Percentiles rank a stretch among this genome's conserved stretches.
phyloP scores from a whole-genome alignment of 2,329 filamentous ascomycete species.

The Fusarium musae region DNA sequence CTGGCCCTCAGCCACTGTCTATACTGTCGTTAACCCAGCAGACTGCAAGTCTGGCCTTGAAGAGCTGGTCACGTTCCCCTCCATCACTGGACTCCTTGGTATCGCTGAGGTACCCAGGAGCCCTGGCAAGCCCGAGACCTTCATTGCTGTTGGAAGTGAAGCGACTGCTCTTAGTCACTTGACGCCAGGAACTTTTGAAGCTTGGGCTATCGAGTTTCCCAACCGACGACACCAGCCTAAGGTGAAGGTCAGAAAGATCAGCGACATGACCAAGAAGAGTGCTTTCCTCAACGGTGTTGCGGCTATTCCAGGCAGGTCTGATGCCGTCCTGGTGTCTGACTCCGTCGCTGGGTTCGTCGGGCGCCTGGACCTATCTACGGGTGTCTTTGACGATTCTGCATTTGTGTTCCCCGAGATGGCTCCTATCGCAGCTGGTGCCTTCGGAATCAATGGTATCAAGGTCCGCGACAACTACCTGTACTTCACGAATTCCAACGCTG shows the following conservation, averaged over 20 bases:
- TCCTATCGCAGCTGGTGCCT: not conserved
- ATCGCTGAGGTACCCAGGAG: not conserved
- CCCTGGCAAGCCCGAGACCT: not conserved
- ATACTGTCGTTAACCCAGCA: not conserved
- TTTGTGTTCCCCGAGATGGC: conserved; percentile 10
- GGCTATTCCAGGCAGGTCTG: not conserved
- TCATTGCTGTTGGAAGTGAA: conserved; percentile 9
- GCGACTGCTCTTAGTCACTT: conserved; percentile 5
- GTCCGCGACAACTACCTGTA: not conserved
- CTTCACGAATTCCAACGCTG: conserved; percentile 11
- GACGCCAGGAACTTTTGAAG: conserved; percentile 6
- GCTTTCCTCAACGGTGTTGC: conserved; percentile 15
- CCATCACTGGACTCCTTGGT: not conserved
- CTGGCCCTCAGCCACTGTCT: conserved; percentile 1
- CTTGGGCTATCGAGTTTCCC: conserved; percentile 1
- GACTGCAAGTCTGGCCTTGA: not conserved
- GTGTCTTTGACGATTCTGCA: not conserved
- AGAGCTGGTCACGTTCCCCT: not conserved
- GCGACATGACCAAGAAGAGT: conserved; percentile 4
- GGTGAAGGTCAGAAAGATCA: conserved; percentile 1
- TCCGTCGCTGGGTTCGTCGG: not conserved
- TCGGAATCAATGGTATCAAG: conserved; percentile 6
- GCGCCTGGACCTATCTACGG: not conserved
- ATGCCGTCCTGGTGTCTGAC: conserved; percentile 11
- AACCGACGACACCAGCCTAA: not conserved